Conservation (phyloP, 768 basidiomycete species). For the Kwoniella botswanensis region DNA sequence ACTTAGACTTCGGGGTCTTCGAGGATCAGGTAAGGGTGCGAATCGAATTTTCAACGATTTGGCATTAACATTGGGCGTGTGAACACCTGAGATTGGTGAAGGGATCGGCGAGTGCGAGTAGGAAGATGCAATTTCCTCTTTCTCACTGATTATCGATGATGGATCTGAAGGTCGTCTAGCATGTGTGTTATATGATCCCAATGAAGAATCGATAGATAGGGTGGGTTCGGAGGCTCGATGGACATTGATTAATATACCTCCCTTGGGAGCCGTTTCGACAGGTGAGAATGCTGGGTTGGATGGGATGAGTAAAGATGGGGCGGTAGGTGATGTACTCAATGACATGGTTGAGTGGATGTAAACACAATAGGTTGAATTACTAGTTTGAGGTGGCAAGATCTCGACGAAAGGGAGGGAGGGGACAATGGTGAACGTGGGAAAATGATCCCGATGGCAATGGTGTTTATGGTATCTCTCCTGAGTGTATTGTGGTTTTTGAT, state of each 20-base stretch:
- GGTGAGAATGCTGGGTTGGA: constrained; percentile 38
- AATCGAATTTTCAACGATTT: constrained; percentile 67
- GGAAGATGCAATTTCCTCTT: not conserved
- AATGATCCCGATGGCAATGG: not conserved
- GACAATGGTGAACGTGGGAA: not conserved
- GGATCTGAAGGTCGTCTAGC: constrained; percentile 14
- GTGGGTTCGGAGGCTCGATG: constrained; percentile 31
- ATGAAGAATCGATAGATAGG: not conserved
- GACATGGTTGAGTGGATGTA: constrained; percentile 12
- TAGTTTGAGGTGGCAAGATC: not conserved
- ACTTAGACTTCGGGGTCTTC: constrained; percentile 60
- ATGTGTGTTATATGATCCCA: not conserved
- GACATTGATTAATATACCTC: constrained; percentile 47
- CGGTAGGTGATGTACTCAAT: constrained; percentile 25
- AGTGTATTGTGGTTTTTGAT: too few species aligned
- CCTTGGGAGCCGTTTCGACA: constrained; percentile 30
- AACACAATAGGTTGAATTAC: not conserved
- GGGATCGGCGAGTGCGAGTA: constrained; percentile 4
- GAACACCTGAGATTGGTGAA: not conserved
- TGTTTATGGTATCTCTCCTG: not conserved
- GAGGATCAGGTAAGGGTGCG: constrained; percentile 81
- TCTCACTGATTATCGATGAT: not conserved
- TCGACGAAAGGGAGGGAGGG: not conserved
- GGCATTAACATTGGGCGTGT: not conserved
- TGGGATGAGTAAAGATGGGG: constrained; percentile 41